phyloP scores from a whole-genome alignment of 345 rosid species.

The Dovyalis caffra region DNA sequence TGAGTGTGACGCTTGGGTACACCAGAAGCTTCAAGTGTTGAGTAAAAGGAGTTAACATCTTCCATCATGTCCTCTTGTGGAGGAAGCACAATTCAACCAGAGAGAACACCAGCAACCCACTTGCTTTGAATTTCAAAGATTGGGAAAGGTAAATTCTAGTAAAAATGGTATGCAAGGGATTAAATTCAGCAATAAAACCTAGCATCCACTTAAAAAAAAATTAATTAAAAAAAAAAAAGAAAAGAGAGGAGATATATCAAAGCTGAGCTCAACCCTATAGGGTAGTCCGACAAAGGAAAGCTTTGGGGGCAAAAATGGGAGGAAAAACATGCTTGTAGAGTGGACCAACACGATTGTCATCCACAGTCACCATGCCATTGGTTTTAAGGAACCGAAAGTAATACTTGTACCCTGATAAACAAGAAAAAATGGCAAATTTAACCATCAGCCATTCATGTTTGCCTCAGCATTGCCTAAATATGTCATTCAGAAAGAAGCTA shows the following conservation, averaged over 20 bases:
- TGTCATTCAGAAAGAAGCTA: no score
- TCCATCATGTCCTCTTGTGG: conserved; percentile 6
- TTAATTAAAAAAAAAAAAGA: no score
- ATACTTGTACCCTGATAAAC: conserved; percentile 7
- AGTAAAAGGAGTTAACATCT: conserved; percentile 9
- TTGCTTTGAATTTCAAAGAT: conserved; percentile 6
- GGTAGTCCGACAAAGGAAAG: conserved; percentile 20
- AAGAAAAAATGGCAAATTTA: not conserved
- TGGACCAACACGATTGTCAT: conserved; percentile 21
- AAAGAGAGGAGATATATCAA: not conserved
- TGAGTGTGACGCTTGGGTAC: conserved; percentile 19
- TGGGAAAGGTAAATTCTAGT: not conserved
- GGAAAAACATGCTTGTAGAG: conserved; percentile 24
- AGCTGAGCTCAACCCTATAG: not conserved
- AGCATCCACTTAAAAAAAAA: not conserved
- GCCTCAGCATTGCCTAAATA: no score
- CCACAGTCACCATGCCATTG: conserved; percentile 15
- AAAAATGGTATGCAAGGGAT: not conserved
- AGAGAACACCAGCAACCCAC: conserved; percentile 20
- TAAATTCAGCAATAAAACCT: not conserved
- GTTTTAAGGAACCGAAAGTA: conserved; percentile 14
- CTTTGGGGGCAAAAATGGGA: not conserved
- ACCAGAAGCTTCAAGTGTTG: conserved; percentile 2
- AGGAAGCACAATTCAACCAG: conserved; percentile 9
- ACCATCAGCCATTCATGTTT: no score